phyloP scores from a whole-genome alignment of 768 basidiomycete genomes.

The Dentipellis sp. region DNA sequence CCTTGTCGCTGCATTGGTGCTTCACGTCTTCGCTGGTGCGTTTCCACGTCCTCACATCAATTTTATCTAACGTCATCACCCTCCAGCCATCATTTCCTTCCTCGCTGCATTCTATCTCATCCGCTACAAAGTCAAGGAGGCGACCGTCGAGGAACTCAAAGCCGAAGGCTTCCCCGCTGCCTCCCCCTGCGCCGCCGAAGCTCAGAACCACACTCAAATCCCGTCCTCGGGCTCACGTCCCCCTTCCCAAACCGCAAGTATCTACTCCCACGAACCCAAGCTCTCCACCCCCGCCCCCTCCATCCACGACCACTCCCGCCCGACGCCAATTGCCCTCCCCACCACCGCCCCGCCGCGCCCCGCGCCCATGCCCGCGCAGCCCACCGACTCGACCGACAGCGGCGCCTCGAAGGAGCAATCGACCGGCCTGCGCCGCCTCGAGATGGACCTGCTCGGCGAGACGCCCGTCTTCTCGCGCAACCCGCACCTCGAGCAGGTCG shows the following conservation, averaged over 20 bases:
- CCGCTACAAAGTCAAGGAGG: conserved; percentile 17
- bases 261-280: too few species aligned
- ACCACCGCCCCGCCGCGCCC: background rate
- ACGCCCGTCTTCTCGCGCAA: conserved; percentile 32
- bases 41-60: background rate
- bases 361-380: background rate
- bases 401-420: background rate
- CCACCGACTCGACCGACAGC: background rate
- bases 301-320: too few species aligned
- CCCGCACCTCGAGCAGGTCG: conserved; percentile 45
- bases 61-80: background rate
- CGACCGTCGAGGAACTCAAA: conserved; percentile 36
- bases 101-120: conserved; percentile 9
- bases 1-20: conserved; percentile 9
- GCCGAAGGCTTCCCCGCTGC: conserved; percentile 19
- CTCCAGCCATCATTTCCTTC: conserved; percentile 9
- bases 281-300: too few species aligned
- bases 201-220: background rate
- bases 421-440: background rate
- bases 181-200: conserved; percentile 1
- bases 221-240: background rate
- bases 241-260: background rate
- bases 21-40: conserved; percentile 10
- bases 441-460: conserved; percentile 3
- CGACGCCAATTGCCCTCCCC: too few species aligned